These are phyloP conservation scores for Podospora appendiculata DNA, from an alignment of 495 filamentous ascomycete genomes.

Conservation along the genomic window DNA sequence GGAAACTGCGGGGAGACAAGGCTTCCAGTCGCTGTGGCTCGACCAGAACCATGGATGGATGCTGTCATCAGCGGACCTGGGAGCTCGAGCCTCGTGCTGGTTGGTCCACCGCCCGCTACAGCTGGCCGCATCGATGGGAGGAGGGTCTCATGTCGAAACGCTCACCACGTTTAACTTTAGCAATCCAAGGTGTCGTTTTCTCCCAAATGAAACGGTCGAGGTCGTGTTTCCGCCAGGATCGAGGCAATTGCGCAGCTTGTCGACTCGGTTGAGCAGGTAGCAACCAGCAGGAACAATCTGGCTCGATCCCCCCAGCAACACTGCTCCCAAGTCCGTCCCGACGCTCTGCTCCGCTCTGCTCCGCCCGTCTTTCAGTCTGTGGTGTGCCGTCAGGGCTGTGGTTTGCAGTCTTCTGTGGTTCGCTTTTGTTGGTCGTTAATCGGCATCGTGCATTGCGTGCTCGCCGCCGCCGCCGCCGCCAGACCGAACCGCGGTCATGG, in stretches of 20 bases:
- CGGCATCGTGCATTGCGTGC: background rate
- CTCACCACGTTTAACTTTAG: no score
- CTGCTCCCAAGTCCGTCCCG: no score
- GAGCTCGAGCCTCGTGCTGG: no score
- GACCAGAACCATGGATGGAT: background rate
- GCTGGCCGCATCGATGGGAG: no score
- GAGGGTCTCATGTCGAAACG: no score
- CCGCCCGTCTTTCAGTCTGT: background rate
- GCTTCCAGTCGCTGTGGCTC: no score
- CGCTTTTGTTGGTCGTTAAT: background rate
- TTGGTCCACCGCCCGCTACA: no score
- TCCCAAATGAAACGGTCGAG: slow-evolving; percentile 1
- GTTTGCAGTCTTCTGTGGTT: background rate
- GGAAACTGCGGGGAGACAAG: no score
- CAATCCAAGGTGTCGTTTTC: no score
- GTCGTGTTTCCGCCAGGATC: slow-evolving; percentile 6
- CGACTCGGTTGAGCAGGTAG: slow-evolving; percentile 19
- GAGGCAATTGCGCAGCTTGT: slow-evolving; percentile 14
- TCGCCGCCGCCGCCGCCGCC: background rate
- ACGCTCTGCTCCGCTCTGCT: no score
- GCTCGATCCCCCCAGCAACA: background rate
- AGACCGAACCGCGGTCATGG: slow-evolving; percentile 46
- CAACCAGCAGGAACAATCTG: slow-evolving; percentile 2
- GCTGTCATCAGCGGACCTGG: background rate
- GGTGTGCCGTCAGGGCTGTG: no score